Percentiles rank a stretch among this genome's conserved stretches.
Evolutionary conservation across 768 basidiomycete genomes (phyloP).

Genomic region (Kwoniella sp.): DNA sequence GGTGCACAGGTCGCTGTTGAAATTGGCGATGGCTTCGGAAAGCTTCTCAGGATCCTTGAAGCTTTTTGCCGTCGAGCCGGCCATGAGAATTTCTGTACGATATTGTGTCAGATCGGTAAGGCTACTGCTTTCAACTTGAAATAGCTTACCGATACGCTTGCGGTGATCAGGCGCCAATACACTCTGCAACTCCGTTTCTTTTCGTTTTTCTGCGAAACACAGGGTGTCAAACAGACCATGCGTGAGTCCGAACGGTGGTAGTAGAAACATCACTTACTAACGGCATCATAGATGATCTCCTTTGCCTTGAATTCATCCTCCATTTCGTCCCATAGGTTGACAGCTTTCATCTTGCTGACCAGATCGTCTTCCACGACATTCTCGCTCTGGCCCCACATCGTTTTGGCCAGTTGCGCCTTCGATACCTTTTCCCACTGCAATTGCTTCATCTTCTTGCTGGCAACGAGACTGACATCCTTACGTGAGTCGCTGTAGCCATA

Average conservation of each 20-base stretch:
- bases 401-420: conserved; percentile 79
- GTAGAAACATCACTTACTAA: conserved; percentile 63
- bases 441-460: conserved; percentile 93
- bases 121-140: neutral
- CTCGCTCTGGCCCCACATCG: conserved; percentile 70
- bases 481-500: conserved; percentile 58
- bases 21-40: conserved; percentile 75
- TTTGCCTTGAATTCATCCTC: conserved; percentile 98
- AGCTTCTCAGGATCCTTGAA: conserved; percentile 79
- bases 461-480: conserved; percentile 82
- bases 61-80: conserved; percentile 68
- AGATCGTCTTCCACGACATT: conserved; percentile 72
- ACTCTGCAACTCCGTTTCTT: conserved; percentile 84
- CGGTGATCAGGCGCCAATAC: conserved; percentile 88
- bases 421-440: conserved; percentile 98
- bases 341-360: conserved; percentile 74
- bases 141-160: conserved; percentile 80
- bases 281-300: conserved; percentile 84
- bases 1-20: conserved; percentile 82
- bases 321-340: conserved; percentile 94
- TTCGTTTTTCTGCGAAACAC: conserved; percentile 73
- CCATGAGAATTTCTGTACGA: conserved; percentile 81
- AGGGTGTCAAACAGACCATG: too few species aligned
- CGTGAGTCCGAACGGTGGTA: neutral
- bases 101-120: neutral